These are phyloP conservation scores for Dalbergia cochinchinensis DNA, from an alignment of 306 rosid genomes.

Conservation along the genomic window DNA sequence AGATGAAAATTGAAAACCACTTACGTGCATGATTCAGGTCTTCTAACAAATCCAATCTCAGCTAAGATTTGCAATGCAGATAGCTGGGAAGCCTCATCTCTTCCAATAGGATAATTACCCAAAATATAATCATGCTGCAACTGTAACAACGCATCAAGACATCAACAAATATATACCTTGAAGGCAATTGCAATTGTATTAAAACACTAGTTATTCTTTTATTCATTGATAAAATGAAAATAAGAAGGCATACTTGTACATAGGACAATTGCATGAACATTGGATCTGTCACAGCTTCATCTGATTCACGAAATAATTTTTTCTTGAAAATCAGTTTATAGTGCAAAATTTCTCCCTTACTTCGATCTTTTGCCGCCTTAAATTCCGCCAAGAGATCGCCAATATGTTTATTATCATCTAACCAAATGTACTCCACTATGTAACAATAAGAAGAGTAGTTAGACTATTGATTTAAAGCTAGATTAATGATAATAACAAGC, in stretches of 20 bases:
- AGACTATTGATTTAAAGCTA: slow-evolving; percentile 43
- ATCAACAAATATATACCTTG: slow-evolving; percentile 20
- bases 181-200: slow-evolving; percentile 28
- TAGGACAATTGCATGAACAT: slow-evolving; percentile 94
- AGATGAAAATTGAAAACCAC: slow-evolving; percentile 52
- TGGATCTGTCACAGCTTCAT: slow-evolving; percentile 89
- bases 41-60: slow-evolving; percentile 76
- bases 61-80: slow-evolving; percentile 93
- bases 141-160: slow-evolving; percentile 60
- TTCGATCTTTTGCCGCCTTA: slow-evolving; percentile 88
- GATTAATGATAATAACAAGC: slow-evolving; percentile 31
- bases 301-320: slow-evolving; percentile 92
- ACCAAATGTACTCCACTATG: slow-evolving; percentile 86
- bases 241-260: slow-evolving; percentile 71
- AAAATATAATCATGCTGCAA: slow-evolving; percentile 92
- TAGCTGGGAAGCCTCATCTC: slow-evolving; percentile 91
- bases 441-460: slow-evolving; percentile 48
- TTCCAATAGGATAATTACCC: slow-evolving; percentile 96
- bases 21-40: slow-evolving; percentile 89
- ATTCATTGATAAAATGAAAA: slow-evolving; percentile 20
- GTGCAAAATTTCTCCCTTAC: slow-evolving; percentile 93
- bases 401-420: slow-evolving; percentile 90
- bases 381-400: slow-evolving; percentile 91
- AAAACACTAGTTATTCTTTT: slow-evolving; percentile 9
- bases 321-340: slow-evolving; percentile 86